Conservation (phyloP, 257 asterid species). For the Lycium barbarum region DNA sequence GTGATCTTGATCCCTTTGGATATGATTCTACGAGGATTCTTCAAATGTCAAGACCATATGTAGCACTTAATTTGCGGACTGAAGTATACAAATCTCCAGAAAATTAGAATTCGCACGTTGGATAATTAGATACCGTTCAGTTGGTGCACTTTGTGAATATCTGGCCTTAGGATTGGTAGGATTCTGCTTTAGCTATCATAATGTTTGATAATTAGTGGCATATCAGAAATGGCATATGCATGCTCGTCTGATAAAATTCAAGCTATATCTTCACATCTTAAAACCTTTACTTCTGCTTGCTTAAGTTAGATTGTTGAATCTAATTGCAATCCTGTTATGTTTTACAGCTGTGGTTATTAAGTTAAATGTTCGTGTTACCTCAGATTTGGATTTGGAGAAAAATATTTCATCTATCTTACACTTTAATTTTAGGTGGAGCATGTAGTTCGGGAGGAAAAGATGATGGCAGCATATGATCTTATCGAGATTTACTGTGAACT, state of each 20-base stretch:
- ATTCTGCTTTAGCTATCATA: slow-evolving; percentile 1
- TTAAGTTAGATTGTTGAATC: slow-evolving; percentile 2
- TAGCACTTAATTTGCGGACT: neutral
- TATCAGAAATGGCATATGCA: slow-evolving; percentile 20
- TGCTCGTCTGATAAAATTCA: slow-evolving; percentile 12
- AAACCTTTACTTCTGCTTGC: slow-evolving; percentile 3
- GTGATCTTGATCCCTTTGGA: neutral
- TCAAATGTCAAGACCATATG: neutral
- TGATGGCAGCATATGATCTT: slow-evolving; percentile 93
- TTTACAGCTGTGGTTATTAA: neutral
- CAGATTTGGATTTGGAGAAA: slow-evolving; percentile 21
- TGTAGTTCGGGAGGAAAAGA: slow-evolving; percentile 94
- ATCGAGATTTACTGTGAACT: slow-evolving; percentile 91
- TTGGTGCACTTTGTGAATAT: neutral
- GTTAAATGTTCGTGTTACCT: neutral
- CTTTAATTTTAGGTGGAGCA: slow-evolving; percentile 80
- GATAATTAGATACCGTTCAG: neutral
- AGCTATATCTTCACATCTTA: slow-evolving; percentile 2
- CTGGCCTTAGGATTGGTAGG: slow-evolving; percentile 12
- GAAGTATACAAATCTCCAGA: neutral
- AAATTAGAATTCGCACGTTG: neutral
- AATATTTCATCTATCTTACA: slow-evolving; percentile 25
- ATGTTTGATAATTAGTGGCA: neutral
- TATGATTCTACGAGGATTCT: slow-evolving; percentile 6
- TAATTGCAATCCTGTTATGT: slow-evolving; percentile 4